Evolutionary conservation across 2,329 filamentous ascomycete genomes (phyloP), one percentile per base, ranked within the genome.

Genomic region (Meredithiella fracta): DNA sequence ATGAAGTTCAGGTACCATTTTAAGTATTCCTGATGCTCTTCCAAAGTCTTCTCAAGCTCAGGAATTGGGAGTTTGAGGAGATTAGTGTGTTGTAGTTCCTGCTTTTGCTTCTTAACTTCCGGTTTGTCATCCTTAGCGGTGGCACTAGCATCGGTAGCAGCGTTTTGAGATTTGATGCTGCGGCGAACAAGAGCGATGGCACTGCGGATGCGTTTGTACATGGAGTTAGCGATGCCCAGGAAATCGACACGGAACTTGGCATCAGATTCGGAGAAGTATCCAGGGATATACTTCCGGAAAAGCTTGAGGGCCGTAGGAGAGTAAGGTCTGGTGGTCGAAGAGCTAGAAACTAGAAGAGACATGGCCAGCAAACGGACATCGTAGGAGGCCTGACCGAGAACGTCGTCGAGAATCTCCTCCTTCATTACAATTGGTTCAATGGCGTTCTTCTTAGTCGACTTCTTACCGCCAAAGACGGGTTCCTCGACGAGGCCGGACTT

Each of bases 231-330:
- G 60, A 86, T 78, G 23, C 81, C 80, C 25, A 91, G 74, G 1
- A 94, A 74, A 62, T 94, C 87, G 58, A 90, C 84, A 57, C 92
- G 80, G 61, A 90, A 85, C 62, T 91, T 88, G 4, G 91, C 82
- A 65, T 96, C 89, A 0, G 86, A 81, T 60, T 96, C 90, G 2
- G 87, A 80, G 64, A 94, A 84, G 60, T 91, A 80, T 15, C 82
- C 77, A 1, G 78, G 74, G 2, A 97, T 69, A 58, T 86, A 80
- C 34, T 70, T 72, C 54, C 74, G 74, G 1, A 97, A 70, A 11
- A 84, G 73, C 2, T 69, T 66, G 2, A 96, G 72, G 0, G 82
- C 76, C 8, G 71, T 73, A 0, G 68, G 63, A 0, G 82, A 82
- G 54, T 94, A 82, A 1, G 88, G 84, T 54, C 79, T 80, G 2